Evolutionary conservation across 768 basidiomycete genomes (phyloP).

Genomic region (Trametes gibbosa): DNA sequence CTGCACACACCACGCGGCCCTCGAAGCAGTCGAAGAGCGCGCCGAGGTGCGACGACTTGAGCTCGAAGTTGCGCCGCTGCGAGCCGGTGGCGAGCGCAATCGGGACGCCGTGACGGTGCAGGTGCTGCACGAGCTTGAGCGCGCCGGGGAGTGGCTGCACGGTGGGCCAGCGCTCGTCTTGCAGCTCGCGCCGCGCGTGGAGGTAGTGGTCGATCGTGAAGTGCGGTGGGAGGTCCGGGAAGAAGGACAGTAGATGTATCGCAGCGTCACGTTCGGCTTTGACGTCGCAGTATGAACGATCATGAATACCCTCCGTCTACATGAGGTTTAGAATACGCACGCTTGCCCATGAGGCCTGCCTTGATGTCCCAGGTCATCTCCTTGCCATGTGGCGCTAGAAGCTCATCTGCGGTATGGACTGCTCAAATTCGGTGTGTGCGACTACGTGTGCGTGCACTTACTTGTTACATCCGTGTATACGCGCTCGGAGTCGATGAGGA

Average conservation of each 20-base stretch:
- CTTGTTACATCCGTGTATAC: constrained; percentile 80
- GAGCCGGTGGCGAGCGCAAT: constrained; percentile 84
- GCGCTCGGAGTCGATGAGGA: constrained; percentile 74
- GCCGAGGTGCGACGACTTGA: constrained; percentile 66
- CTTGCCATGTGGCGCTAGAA: constrained; percentile 68
- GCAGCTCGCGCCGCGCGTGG: constrained; percentile 48
- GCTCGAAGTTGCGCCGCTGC: constrained; percentile 56
- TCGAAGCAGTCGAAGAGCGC: constrained; percentile 71
- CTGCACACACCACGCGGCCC: constrained; percentile 66
- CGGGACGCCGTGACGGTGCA: constrained; percentile 64
- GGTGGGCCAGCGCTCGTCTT: constrained; percentile 67
- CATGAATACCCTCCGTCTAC: background rate
- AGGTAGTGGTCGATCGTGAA: constrained; percentile 62
- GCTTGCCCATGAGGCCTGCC: constrained; percentile 85
- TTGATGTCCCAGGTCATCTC: constrained; percentile 89
- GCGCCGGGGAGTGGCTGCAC: constrained; percentile 75
- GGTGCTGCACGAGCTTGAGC: constrained; percentile 63
- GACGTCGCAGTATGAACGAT: background rate
- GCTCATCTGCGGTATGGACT: constrained; percentile 48
- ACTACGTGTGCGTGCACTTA: constrained; percentile 31
- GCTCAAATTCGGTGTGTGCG: background rate
- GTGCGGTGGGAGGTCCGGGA: constrained; percentile 59
- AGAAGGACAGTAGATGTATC: constrained; percentile 70
- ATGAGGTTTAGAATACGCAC: constrained; percentile 37
- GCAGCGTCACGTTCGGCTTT: constrained; percentile 68